Percentiles rank a stretch among this genome's conserved stretches.
Conservation (phyloP, 305 asterid genomes). For the Solanum hybrid region DNA sequence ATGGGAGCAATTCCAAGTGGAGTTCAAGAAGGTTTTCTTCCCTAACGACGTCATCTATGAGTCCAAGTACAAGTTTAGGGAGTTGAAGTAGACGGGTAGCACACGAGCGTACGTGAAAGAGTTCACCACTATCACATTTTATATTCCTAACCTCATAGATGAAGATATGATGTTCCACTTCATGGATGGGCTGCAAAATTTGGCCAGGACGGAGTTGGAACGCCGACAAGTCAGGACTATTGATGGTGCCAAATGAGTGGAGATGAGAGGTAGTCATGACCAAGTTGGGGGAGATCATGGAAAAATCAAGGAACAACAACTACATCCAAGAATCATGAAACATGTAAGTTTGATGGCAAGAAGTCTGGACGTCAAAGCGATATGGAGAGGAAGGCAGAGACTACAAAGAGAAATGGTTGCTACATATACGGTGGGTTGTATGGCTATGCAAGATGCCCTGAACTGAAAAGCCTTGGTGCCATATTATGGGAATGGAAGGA, state of each 20-base stretch:
- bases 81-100: background rate
- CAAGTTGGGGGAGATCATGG: background rate
- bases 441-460: background rate
- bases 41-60: background rate
- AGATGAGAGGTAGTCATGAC: background rate
- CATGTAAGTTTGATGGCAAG: background rate
- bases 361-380: background rate
- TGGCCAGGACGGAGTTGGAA: background rate
- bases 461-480: background rate
- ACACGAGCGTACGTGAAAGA: background rate
- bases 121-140: background rate
- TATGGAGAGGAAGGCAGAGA: background rate
- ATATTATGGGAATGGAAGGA: background rate
- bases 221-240: background rate
- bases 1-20: background rate
- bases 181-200: background rate
- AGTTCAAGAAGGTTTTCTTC: background rate
- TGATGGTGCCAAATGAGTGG: background rate
- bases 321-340: background rate
- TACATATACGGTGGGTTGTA: background rate
- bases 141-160: background rate
- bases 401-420: background rate
- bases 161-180: background rate
- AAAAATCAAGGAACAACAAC: background rate
- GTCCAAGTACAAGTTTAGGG: background rate